A percentile compares a stretch with the other conserved stretches of the same genome.
These are phyloP conservation scores for Rhizopogon rudus DNA, from an alignment of 768 basidiomycete genomes.

Conservation along the genomic window DNA sequence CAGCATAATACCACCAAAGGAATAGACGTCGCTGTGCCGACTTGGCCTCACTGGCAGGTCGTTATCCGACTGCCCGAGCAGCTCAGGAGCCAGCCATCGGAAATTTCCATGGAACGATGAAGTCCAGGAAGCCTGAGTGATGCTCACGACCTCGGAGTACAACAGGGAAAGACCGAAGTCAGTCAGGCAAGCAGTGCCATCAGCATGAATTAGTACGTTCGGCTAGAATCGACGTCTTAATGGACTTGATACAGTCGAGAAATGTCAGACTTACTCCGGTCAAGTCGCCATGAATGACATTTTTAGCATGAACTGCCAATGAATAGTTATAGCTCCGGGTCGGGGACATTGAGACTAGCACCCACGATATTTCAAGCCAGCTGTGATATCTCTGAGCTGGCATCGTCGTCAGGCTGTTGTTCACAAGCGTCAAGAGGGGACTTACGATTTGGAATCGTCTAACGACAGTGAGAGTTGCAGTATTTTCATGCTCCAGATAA, in stretches of 20 bases:
- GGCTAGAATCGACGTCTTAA: neutral
- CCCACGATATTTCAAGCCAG: neutral
- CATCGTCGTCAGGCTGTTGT: neutral
- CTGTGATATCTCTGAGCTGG: neutral
- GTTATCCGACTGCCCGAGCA: too few relatives aligned
- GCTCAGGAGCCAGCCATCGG: too few relatives aligned
- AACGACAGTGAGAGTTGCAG: neutral
- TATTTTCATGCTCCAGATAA: constrained; percentile 9
- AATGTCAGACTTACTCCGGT: neutral
- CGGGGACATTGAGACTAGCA: neutral
- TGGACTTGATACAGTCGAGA: neutral
- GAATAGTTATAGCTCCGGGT: neutral
- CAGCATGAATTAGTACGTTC: constrained; percentile 29
- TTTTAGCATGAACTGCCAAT: neutral
- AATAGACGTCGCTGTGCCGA: too few relatives aligned
- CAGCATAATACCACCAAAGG: too few relatives aligned
- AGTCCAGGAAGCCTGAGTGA: too few relatives aligned
- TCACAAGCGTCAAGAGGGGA: too few relatives aligned
- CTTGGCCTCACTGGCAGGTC: too few relatives aligned
- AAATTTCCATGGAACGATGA: too few relatives aligned
- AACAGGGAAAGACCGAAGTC: constrained; percentile 33
- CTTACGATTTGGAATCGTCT: constrained; percentile 15
- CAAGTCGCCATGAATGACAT: constrained; percentile 4
- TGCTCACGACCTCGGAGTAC: too few relatives aligned
- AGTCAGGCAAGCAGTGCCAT: constrained; percentile 33